Conservation (phyloP, 2,329 filamentous ascomycete species). For the Botrytis pseudocinerea region DNA sequence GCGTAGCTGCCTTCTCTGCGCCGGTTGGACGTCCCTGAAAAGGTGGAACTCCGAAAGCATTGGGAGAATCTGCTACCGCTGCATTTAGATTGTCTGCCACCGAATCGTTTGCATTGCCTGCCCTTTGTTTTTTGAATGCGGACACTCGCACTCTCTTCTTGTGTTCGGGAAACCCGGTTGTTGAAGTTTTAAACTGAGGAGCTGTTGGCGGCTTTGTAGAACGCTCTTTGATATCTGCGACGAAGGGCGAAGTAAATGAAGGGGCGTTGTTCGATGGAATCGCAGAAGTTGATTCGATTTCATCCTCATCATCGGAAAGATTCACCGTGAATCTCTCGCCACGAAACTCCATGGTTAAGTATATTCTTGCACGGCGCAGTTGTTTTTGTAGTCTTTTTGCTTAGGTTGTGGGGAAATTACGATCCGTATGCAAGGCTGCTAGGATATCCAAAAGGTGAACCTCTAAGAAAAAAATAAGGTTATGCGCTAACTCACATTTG, state of each 20-base stretch:
- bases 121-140: constrained; percentile 73
- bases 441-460: constrained; percentile 9
- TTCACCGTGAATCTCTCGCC: constrained; percentile 63
- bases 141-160: constrained; percentile 74
- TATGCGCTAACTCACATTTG: constrained; percentile 5
- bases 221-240: constrained; percentile 79
- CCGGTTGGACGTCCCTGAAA: constrained; percentile 28
- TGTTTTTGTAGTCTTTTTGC: neutral
- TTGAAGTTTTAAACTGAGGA: constrained; percentile 56
- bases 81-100: constrained; percentile 27
- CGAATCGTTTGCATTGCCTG: constrained; percentile 23
- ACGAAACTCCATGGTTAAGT: constrained; percentile 49
- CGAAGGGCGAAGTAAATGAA: constrained; percentile 46
- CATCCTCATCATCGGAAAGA: constrained; percentile 54
- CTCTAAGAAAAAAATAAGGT: constrained; percentile 22
- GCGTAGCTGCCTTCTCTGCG: constrained; percentile 30
- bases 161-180: constrained; percentile 83
- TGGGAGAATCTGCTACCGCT: constrained; percentile 25
- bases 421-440: constrained; percentile 22
- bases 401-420: constrained; percentile 23
- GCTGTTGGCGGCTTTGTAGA: constrained; percentile 63
- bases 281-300: constrained; percentile 34
- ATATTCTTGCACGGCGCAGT: neutral
- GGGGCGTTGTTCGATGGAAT: constrained; percentile 36
- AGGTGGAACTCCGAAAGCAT: constrained; percentile 29